Percentiles rank a stretch among this genome's conserved stretches.
These are phyloP conservation scores for Rhizophagus prolifer DNA, from an alignment of 192 early-diverging fungal species.

Conservation along the genomic window DNA sequence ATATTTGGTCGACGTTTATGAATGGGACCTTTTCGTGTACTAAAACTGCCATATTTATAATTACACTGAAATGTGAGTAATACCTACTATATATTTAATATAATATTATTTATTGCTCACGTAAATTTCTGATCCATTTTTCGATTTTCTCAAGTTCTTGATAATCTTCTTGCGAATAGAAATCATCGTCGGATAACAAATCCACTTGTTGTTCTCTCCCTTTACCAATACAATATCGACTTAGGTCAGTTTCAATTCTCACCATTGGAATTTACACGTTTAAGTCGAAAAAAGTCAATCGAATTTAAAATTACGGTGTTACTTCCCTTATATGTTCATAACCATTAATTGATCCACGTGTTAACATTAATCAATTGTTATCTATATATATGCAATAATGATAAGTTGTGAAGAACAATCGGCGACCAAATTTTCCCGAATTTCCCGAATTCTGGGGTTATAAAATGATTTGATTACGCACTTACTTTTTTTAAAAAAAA, in stretches of 20 bases:
- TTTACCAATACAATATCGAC: neutral
- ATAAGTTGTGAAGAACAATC: too few relatives aligned
- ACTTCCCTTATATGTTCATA: neutral
- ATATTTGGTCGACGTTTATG: neutral
- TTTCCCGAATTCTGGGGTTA: too few relatives aligned
- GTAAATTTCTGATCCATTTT: neutral
- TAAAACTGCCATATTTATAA: neutral
- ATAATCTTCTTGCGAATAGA: neutral
- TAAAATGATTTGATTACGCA: too few relatives aligned
- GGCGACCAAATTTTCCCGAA: too few relatives aligned
- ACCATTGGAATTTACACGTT: neutral
- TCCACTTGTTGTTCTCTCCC: neutral
- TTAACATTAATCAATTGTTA: too few relatives aligned
- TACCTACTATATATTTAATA: too few relatives aligned
- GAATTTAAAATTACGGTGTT: neutral
- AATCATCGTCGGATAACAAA: neutral
- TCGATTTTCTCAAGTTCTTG: neutral
- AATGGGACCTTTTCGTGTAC: neutral
- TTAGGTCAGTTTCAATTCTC: neutral
- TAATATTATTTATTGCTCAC: neutral
- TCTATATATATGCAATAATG: too few relatives aligned
- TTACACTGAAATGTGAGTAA: neutral
- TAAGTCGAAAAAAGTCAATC: neutral
- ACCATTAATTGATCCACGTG: too few relatives aligned
- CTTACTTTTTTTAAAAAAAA: too few relatives aligned